phyloP scores from a whole-genome alignment of 305 asterid genomes.

The Fraxinus sp. region DNA sequence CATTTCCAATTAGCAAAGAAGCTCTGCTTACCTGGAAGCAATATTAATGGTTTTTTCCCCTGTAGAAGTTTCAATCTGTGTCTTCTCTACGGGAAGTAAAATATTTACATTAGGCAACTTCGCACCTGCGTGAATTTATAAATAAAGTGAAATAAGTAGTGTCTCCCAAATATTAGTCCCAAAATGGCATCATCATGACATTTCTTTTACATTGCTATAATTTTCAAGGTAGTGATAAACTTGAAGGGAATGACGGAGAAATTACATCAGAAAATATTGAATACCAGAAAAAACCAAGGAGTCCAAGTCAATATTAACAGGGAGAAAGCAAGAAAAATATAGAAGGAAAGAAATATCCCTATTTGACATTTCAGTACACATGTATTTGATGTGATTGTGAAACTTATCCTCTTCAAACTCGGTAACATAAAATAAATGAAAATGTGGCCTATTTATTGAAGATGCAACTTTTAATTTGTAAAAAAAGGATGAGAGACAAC shows the following conservation, averaged over 20 bases:
- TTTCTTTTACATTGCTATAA: background rate
- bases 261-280: background rate
- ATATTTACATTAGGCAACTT: constrained; percentile 77
- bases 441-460: background rate
- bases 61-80: constrained; percentile 57
- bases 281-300: background rate
- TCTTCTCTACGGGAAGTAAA: constrained; percentile 61
- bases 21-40: constrained; percentile 65
- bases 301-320: background rate
- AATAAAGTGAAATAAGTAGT: constrained; percentile 12
- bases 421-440: background rate
- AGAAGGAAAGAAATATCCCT: background rate
- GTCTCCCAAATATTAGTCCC: background rate
- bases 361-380: background rate
- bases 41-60: constrained; percentile 67
- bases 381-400: background rate
- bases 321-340: background rate
- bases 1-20: constrained; percentile 27
- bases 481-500: background rate
- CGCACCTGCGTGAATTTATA: constrained; percentile 59
- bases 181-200: background rate
- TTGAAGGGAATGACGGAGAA: background rate
- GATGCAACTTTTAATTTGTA: background rate
- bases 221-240: background rate
- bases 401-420: background rate